Base-by-base conservation (phyloP, 1,284 basidiomycete genomes). In the Termitomyces sp. region DNA sequence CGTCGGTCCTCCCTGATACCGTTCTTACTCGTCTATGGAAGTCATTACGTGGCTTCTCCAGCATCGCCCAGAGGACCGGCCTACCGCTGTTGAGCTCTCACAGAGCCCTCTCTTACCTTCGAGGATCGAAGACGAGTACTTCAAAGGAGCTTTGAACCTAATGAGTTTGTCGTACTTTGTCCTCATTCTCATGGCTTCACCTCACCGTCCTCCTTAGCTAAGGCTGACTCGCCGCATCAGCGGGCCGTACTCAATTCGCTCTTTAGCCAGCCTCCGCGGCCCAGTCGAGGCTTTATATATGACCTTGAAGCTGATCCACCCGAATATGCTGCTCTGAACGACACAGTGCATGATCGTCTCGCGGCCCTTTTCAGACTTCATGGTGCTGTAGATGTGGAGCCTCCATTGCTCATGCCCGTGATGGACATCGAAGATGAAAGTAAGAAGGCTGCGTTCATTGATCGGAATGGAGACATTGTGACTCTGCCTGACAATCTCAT, bases 321-420 rank as follows among this genome's bases (percentile, higher is more conserved):
- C 0, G 88, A 91, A 60, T 86, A 94, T 65, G 79, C 86, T 1
- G 78, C 85, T 1, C 70, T 93, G 45, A 88, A 90, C 55, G 82
- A 84, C 33, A 85, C 90, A 2, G 90, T 96, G 3, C 79, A 87
- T 58, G 88, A 93, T 54, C 83, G 85, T 21, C 74, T 97, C 2
- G 77, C 83, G 2, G 74, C 84, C 6, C 83, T 95, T 12, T 94
- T 97, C 67, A 83, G 86, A 45, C 76, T 95, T 1, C 94, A 95
- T 63, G 95, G 95, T 5, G 94, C 95, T 0, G 84, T 97, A 2
- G 86, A 94, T 61, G 83, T 88, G 67, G 87, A 92, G 60, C 86
- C 93, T 0, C 89, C 93, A 0, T 72, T 96, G 13, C 74, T 98
- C 4, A 82, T 94, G 63, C 95, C 94, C 0, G 73, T 86, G 1